Evolutionary conservation across 73 alveolate species (phyloP).

Genomic region (Chromera velia): DNA sequence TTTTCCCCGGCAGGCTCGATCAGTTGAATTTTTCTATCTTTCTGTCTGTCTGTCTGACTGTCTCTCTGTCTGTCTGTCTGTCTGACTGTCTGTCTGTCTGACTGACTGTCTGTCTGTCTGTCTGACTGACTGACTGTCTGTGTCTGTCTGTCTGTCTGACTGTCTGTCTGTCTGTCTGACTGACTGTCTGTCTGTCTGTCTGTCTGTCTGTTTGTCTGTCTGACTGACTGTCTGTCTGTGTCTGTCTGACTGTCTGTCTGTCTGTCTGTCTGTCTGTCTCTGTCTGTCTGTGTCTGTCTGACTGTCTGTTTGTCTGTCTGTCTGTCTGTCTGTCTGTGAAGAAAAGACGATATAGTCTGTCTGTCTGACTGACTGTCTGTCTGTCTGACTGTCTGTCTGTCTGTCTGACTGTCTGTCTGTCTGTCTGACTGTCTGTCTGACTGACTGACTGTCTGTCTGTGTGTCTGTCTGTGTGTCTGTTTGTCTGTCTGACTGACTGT

Average conservation of each 20-base stretch:
- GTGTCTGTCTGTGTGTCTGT: neutral
- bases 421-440: slow-evolving; percentile 1
- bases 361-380: neutral
- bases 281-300: neutral
- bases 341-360: too few relatives aligned
- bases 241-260: slow-evolving; percentile 18
- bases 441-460: slow-evolving; percentile 5
- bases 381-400: slow-evolving; percentile 12
- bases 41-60: too few relatives aligned
- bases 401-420: slow-evolving; percentile 5
- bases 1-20: too few relatives aligned
- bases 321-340: too few relatives aligned
- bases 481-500: slow-evolving; percentile 5
- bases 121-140: slow-evolving; percentile 17
- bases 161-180: slow-evolving; percentile 14
- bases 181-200: slow-evolving; percentile 27
- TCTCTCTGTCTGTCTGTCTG: slow-evolving; percentile 22
- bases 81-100: slow-evolving; percentile 18
- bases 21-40: slow-evolving; percentile 12
- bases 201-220: too few relatives aligned
- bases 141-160: slow-evolving; percentile 19
- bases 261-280: slow-evolving; percentile 17
- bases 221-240: slow-evolving; percentile 27
- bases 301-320: too few relatives aligned
- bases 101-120: slow-evolving; percentile 22